Evolutionary conservation across 1,284 basidiomycete genomes (phyloP).

Genomic region (Apiotrichum veenhuisii): DNA sequence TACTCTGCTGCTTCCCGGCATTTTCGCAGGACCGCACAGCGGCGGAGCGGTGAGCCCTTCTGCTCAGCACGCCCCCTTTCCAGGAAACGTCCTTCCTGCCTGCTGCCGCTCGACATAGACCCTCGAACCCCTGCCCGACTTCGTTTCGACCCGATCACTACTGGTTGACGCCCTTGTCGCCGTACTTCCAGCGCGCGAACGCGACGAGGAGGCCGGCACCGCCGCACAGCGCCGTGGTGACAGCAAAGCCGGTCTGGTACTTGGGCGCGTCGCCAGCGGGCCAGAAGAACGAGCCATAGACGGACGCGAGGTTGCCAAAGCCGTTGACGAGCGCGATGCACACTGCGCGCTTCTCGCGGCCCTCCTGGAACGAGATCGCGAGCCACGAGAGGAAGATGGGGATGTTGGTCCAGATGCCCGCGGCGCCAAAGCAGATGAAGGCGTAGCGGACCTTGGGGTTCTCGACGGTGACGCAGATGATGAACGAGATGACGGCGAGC

Average conservation of each 20-base stretch:
- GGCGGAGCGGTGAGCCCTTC: no score
- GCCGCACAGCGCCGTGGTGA: slow-evolving; percentile 39
- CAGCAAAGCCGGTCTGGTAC: slow-evolving; percentile 42
- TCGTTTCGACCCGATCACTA: no score
- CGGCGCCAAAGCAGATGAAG: slow-evolving; percentile 48
- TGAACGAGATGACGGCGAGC: slow-evolving; percentile 34
- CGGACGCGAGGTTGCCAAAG: slow-evolving; percentile 39
- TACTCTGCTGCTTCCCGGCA: no score
- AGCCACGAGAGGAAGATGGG: slow-evolving; percentile 46
- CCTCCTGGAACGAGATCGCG: slow-evolving; percentile 46
- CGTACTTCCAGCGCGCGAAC: slow-evolving; percentile 31
- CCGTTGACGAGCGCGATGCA: slow-evolving; percentile 46
- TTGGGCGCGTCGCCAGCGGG: slow-evolving; percentile 31
- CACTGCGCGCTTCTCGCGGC: slow-evolving; percentile 46
- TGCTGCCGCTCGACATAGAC: no score
- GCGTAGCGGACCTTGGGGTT: slow-evolving; percentile 41
- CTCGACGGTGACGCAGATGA: slow-evolving; percentile 39
- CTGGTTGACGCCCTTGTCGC: slow-evolving; percentile 32
- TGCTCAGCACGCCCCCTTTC: no score
- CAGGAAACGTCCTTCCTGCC: no score
- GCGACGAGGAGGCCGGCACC: slow-evolving; percentile 23
- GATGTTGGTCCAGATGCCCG: slow-evolving; percentile 44
- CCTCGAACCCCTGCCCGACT: no score
- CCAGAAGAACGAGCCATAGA: slow-evolving; percentile 51
- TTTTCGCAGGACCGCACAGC: no score